phyloP scores from a whole-genome alignment of 192 early-diverging fungal genomes.

The Coemansia sp. region DNA sequence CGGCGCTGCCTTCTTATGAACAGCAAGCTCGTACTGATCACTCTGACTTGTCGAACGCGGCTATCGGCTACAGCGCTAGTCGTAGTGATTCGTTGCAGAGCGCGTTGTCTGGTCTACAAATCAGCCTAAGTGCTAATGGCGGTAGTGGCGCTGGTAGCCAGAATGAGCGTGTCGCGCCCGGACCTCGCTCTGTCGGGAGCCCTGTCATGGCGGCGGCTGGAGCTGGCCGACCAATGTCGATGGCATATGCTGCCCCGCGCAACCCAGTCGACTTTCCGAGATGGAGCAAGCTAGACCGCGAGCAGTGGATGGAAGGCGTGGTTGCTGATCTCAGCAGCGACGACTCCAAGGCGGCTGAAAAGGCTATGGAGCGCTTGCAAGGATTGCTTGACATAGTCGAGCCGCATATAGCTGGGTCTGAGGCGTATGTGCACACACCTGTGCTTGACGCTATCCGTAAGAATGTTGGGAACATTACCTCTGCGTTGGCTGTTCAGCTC shows the following conservation, averaged over 20 bases:
- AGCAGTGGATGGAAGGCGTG: conserved; percentile 40
- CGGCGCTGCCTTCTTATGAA: conserved; percentile 5
- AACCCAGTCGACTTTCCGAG: conserved; percentile 29
- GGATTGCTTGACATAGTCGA: conserved; percentile 18
- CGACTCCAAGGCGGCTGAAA: conserved; percentile 33
- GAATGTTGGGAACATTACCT: conserved; percentile 21
- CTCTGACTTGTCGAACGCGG: conserved; percentile 23
- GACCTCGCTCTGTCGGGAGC: conserved; percentile 11
- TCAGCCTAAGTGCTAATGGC: not conserved
- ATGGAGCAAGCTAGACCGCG: conserved; percentile 39
- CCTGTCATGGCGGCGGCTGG: conserved; percentile 11
- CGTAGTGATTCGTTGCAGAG: conserved; percentile 23
- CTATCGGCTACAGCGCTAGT: conserved; percentile 42
- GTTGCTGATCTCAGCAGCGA: conserved; percentile 43
- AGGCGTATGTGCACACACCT: conserved; percentile 16
- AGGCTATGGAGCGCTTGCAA: conserved; percentile 41
- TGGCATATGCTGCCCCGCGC: conserved; percentile 9
- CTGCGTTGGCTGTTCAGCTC: conserved; percentile 31
- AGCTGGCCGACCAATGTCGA: conserved; percentile 4
- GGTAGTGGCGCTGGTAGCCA: not conserved
- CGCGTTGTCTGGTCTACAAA: conserved; percentile 22
- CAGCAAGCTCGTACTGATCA: conserved; percentile 10
- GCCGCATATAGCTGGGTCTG: not conserved
- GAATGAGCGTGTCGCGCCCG: not conserved
- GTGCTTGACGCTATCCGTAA: conserved; percentile 28